Evolutionary conservation across 768 basidiomycete genomes (phyloP).

Genomic region (Xanthoconium purpureum): DNA sequence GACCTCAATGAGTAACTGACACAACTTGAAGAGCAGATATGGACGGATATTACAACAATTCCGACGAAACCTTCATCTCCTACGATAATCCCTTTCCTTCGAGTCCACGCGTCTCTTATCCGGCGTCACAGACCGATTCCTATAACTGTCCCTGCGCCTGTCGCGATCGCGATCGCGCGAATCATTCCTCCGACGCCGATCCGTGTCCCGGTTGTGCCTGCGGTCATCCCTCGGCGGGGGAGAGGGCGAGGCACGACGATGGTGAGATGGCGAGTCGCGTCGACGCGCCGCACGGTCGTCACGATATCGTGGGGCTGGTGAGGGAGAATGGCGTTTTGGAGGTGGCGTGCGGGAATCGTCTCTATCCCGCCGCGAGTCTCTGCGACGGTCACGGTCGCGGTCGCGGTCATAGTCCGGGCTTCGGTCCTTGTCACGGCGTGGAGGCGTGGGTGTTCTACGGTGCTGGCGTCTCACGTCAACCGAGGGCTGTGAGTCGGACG

Average conservation of each 20-base stretch:
- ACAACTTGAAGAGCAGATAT: neutral
- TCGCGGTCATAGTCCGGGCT: slow-evolving; percentile 21
- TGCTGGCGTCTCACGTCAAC: slow-evolving; percentile 28
- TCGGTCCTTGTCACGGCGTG: slow-evolving; percentile 26
- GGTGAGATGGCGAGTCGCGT: slow-evolving; percentile 26
- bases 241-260: slow-evolving; percentile 21
- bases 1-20: neutral
- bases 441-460: slow-evolving; percentile 35
- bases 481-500: slow-evolving; percentile 38
- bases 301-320: slow-evolving; percentile 28
- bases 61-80: slow-evolving; percentile 11
- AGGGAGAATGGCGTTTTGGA: slow-evolving; percentile 28
- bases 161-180: slow-evolving; percentile 22
- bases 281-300: slow-evolving; percentile 22
- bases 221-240: slow-evolving; percentile 20
- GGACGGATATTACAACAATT: neutral
- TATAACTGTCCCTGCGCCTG: slow-evolving; percentile 19
- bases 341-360: slow-evolving; percentile 36
- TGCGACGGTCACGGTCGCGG: slow-evolving; percentile 20
- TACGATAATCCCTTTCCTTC: slow-evolving; percentile 26
- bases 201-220: slow-evolving; percentile 25
- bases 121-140: slow-evolving; percentile 26
- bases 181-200: slow-evolving; percentile 26
- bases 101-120: slow-evolving; percentile 22
- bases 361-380: slow-evolving; percentile 18